Evolutionary conservation across 2,329 filamentous ascomycete genomes (phyloP).

Genomic region (Grosmannia penicillata): DNA sequence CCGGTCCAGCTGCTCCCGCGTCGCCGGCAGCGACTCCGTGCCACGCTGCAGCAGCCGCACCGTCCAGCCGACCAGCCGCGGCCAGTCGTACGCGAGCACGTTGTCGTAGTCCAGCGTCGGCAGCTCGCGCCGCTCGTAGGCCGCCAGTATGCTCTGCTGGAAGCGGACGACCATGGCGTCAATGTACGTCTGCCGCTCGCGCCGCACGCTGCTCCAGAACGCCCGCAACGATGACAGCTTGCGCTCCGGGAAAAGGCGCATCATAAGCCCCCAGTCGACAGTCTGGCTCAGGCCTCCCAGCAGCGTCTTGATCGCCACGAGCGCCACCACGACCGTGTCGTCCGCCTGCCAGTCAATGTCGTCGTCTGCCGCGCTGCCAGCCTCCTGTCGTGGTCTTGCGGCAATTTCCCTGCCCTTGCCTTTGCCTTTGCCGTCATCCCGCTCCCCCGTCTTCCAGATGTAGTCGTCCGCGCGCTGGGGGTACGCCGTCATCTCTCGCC

Average conservation of each 20-base stretch:
- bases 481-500: slow-evolving; percentile 18
- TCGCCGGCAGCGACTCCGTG: slow-evolving; percentile 30
- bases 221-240: slow-evolving; percentile 35
- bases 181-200: slow-evolving; percentile 36
- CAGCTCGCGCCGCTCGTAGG: slow-evolving; percentile 49
- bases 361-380: slow-evolving; percentile 14
- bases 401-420: slow-evolving; percentile 1
- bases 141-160: slow-evolving; percentile 47
- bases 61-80: slow-evolving; percentile 50
- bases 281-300: slow-evolving; percentile 44
- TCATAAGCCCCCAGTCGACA: slow-evolving; percentile 46
- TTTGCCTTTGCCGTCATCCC: not conserved
- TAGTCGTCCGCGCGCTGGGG: slow-evolving; percentile 19
- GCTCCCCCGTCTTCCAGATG: slow-evolving; percentile 9
- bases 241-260: slow-evolving; percentile 38
- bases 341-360: slow-evolving; percentile 27
- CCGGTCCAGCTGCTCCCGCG: slow-evolving; percentile 27
- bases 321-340: slow-evolving; percentile 35
- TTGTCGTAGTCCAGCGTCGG: slow-evolving; percentile 49
- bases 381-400: slow-evolving; percentile 7
- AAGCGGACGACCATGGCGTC: slow-evolving; percentile 47
- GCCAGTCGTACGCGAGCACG: slow-evolving; percentile 54
- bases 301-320: slow-evolving; percentile 41
- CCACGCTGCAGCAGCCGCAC: slow-evolving; percentile 32
- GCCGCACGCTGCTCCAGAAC: slow-evolving; percentile 38